Percentiles rank a stretch among this genome's conserved stretches.
Conservation (phyloP, 768 basidiomycete genomes). For the Clitopilus passeckerianus region DNA sequence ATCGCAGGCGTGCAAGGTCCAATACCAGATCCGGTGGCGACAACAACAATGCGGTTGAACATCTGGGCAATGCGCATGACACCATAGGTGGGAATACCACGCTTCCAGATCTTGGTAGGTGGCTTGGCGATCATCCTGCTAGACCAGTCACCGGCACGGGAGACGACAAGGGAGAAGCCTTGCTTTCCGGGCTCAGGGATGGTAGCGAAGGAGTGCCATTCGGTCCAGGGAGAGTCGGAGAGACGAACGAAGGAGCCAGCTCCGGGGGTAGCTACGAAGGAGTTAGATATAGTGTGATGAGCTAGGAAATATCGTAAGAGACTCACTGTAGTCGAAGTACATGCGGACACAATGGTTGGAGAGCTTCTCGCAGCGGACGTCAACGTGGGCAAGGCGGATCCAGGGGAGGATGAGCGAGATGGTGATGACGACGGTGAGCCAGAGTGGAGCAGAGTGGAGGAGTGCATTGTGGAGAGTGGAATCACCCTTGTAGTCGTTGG, state of each 20-base stretch:
- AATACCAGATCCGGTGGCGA: slow-evolving; percentile 56
- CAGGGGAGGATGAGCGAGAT: slow-evolving; percentile 38
- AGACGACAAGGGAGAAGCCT: slow-evolving; percentile 52
- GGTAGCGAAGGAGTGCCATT: slow-evolving; percentile 57
- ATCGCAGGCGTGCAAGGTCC: slow-evolving; percentile 58
- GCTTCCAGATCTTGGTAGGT: slow-evolving; percentile 49
- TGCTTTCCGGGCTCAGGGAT: slow-evolving; percentile 39
- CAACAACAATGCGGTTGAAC: slow-evolving; percentile 51
- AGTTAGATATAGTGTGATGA: background rate
- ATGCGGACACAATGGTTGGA: slow-evolving; percentile 37
- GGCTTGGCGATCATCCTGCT: slow-evolving; percentile 44
- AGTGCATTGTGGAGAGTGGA: slow-evolving; percentile 37
- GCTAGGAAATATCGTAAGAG: background rate
- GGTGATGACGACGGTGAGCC: slow-evolving; percentile 33
- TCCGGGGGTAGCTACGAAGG: slow-evolving; percentile 30
- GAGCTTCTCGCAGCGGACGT: slow-evolving; percentile 33
- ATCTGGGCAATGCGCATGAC: slow-evolving; percentile 50
- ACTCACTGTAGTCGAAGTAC: slow-evolving; percentile 38
- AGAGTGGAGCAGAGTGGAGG: slow-evolving; percentile 29
- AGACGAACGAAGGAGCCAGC: slow-evolving; percentile 41
- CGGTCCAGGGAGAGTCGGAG: slow-evolving; percentile 41
- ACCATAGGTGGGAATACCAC: slow-evolving; percentile 52
- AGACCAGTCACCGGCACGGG: slow-evolving; percentile 60
- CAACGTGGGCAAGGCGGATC: slow-evolving; percentile 35
- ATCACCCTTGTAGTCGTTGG: slow-evolving; percentile 44